Base-by-base conservation (phyloP, 2,329 filamentous ascomycete genomes). In the Ophiostoma triangulosporum region DNA sequence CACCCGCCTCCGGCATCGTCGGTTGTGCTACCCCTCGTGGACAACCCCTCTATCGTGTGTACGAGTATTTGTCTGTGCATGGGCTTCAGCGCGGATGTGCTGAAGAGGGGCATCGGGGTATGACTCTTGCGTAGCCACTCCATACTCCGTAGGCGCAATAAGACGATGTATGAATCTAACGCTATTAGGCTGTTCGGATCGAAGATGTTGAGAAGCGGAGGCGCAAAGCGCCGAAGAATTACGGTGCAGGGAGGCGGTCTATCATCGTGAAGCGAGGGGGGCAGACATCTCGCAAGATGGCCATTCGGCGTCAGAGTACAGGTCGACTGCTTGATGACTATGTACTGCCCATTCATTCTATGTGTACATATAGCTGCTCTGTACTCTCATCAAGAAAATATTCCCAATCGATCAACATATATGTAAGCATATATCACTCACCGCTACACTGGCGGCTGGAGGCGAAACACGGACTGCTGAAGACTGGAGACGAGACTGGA, bases 21-120 rank as follows among this genome's bases (percentile, higher is more conserved):
- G 43, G 43, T 46, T 46, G 43, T 46, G 15, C 29, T 46, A 46
- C 43, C 43, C 43, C 43, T 29, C 43, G 38, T 43, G 38, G 35
- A 38, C 35, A 11, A 38, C 35, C 35, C 35, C 35, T 38, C 35
- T 38, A 38, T 38, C 15, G 33, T 6, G 33, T n/a, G n/a, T n/a
- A n/a, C n/a, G n/a, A n/a, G n/a, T n/a, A n/a, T n/a, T n/a, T n/a
- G n/a, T n/a, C n/a, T n/a, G n/a, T n/a, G n/a, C n/a, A n/a, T n/a
- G n/a, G n/a, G n/a, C n/a, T n/a, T n/a, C n/a, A 31, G 29, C 29
- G 6, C 29, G 29, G 20, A 43, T 17, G 20, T 12, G 20, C 6
- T 4, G 35, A 12, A 20, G 36, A 22, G 38, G 38, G 38, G 38
- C 38, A n/a, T 24, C 38, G 38, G 38, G 20, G 38, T 22, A 24